Evolutionary conservation across 1,284 basidiomycete species (phyloP), one percentile per base, ranked within the genome.

Genomic region (Melampsora americana): DNA sequence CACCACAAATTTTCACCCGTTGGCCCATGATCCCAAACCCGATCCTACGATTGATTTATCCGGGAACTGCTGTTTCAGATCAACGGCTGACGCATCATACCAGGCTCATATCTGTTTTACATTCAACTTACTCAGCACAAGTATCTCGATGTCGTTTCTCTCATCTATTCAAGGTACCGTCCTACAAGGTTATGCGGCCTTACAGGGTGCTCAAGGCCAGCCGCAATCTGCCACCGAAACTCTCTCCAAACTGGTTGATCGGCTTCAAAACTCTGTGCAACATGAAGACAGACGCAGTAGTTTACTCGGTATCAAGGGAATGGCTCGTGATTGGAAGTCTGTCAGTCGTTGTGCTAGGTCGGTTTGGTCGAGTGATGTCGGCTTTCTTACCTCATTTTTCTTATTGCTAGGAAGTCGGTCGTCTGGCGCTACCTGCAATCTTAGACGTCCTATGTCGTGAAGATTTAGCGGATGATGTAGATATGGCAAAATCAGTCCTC

Each of bases 261-360:
- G 93, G 66, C 89, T 99, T 48, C 90, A 92, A 39, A 92, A 92
- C 16, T 88, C 90, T 1, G 90, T 91, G 0, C 87, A 92, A 46
- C 88, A 94, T 46, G 90, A 94, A 60, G 95, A 98, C 84, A 87
- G 95, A 79, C 88, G 93, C 69, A 95, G 95, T 23, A 91, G 95
- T 0, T 90, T 99, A 11, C 86, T 97, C 60, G 89, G 93, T 0
- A 87, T 99, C 79, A 98, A 98, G 83, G 94, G 94, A 18, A 88
- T 98, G 66, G 87, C 90, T 65, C 87, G 94, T 73, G 95, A 96
- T 84, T 93, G 92, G 86, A 94, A 92, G 82, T 86, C 88, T 77
- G 83, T 85, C 35, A 72, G 83, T 80, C 6, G 12, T 9, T 12
- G 80, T 23, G 7, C 20, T 5, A 56, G 11, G 20, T 56, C n/a